Base-by-base conservation (phyloP, 2,329 filamentous ascomycete genomes). In the Pseudogymnoascus sp. region DNA sequence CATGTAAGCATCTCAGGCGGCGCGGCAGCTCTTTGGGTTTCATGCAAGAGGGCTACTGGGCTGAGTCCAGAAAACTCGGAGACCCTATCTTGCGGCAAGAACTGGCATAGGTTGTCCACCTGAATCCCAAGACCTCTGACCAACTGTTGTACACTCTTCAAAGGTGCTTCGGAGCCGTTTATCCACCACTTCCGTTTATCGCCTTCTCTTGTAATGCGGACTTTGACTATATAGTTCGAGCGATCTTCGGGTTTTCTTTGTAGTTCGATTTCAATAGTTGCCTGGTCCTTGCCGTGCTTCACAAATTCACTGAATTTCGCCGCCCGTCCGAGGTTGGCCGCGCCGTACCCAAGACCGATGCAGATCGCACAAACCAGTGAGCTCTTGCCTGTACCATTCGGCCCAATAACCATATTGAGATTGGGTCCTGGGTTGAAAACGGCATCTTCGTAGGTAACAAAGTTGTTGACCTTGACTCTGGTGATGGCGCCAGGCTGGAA, bases 331-430 rank as follows among this genome's bases (percentile, higher is more conserved):
- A 99, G 82, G 70, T 93, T 85, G 75, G 88, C 85, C 24, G 93
- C 87, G 33, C 86, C 84, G 81, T 89, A 97, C 59, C 95, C 95
- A 26, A 99, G 79, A 2, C 95, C 95, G 12, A 99, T 78, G 72
- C 95, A 98, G 68, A 99, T 96, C 50, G 95, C 95, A 76, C 95
- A 99, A 46, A 99, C 93, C 26, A 99, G 81, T 0, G 95, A 97
- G 76, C 93, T 98, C 77, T 99, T 99, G 62, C 95, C 95, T 0
- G 95, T 98, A 35, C 95, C 95, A 71, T 99, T 99, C n/a, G 95
- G 95, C 0, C 95, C 95, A 69, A 99, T 96, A 61, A 99, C 88
- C 93, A 99, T 98, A 74, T 99, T 99, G 71, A 99, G 76, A 73
- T 90, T 93, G 0, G 95, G 93, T 0, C 95, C 95, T 11, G 92